These are phyloP conservation scores for Penicillium fimorum DNA, from an alignment of 495 filamentous ascomycete genomes.

Conservation along the genomic window DNA sequence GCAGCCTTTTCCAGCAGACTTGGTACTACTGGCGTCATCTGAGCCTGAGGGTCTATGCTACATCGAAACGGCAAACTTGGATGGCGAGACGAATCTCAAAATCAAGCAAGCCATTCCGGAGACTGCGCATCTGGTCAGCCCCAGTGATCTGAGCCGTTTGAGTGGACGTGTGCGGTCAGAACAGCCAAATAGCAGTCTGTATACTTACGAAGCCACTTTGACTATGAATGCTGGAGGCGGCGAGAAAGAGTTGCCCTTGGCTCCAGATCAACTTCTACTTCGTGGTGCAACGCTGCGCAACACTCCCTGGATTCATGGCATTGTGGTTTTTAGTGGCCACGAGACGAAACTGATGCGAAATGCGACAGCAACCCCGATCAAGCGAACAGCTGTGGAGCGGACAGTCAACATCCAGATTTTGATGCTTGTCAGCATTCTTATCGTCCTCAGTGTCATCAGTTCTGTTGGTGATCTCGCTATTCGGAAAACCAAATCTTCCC, in stretches of 20 bases:
- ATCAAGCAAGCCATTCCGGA: slow-evolving; percentile 98
- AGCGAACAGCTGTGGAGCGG: slow-evolving; percentile 90
- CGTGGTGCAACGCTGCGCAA: slow-evolving; percentile 94
- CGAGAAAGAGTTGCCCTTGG: slow-evolving; percentile 86
- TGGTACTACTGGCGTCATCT: slow-evolving; percentile 88
- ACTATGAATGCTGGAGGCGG: slow-evolving; percentile 91
- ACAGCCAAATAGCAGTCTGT: slow-evolving; percentile 97
- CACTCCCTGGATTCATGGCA: slow-evolving; percentile 95
- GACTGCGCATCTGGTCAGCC: slow-evolving; percentile 82
- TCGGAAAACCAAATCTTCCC: slow-evolving; percentile 56
- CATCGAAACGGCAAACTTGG: slow-evolving; percentile 97
- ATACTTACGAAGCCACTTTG: slow-evolving; percentile 96
- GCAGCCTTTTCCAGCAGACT: slow-evolving; percentile 91
- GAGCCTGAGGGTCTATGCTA: slow-evolving; percentile 98
- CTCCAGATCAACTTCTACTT: slow-evolving; percentile 81
- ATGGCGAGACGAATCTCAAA: slow-evolving; percentile 98
- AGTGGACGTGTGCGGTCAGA: slow-evolving; percentile 88
- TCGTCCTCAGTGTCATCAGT: slow-evolving; percentile 81
- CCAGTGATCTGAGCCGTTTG: slow-evolving; percentile 79
- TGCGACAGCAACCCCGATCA: slow-evolving; percentile 95
- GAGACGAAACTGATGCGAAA: slow-evolving; percentile 99
- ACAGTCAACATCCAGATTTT: slow-evolving; percentile 92
- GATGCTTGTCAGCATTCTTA: slow-evolving; percentile 79
- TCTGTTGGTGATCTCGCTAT: slow-evolving; percentile 88
- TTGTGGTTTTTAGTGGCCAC: slow-evolving; percentile 97